Evolutionary conservation across 176 grass and related monocot genomes (phyloP), one percentile per base, ranked within the genome.

Genomic region (Triticum monococcum): DNA sequence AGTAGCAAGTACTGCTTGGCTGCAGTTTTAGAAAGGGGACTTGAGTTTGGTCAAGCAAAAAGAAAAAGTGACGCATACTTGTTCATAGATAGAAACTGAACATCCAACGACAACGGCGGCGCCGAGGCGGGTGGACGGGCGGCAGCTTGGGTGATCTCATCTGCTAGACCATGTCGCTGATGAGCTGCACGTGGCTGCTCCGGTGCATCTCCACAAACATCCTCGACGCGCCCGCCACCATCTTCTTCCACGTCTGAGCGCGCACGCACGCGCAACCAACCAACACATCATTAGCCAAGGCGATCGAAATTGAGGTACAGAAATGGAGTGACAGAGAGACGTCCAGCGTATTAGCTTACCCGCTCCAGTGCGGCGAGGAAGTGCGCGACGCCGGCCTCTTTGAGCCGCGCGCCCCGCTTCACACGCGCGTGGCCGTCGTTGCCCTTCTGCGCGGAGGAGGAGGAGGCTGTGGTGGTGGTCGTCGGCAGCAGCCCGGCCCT

Each of bases 121-220:
- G 28, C 28, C 28, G 28, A 28, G 28, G 28, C 28, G 28, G 28
- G 28, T 28, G 28, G 28, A 28, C 28, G 28, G 28, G 28, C 28
- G 28, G 28, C 28, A 28, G 28, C 28, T 28, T 28, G 28, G 66
- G 66, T 18, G 7, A 2, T 4, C 35, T 36, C 35, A 36, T 36
- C 36, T 8, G 0, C 89, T 59, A 98, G 57, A 95, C 96, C 87
- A 89, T 91, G 81, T 98, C 96, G 81, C 93, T 94, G 81, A 95
- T 94, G 57, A 98, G 93, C 56, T 89, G 84, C 17, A 96, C 88
- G 89, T 94, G 93, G 80, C 90, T 86, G 1, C 64, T 92, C 62
- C 90, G 81, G 85, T 96, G 93, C 90, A 85, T 92, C 81, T 96
- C 93, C 28, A 96, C 86, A 71, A 98, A 95, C 91, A 98, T 89